These are phyloP conservation scores for Aristolochia contorta DNA, from an alignment of 164 flowering plant species.

Conservation along the genomic window DNA sequence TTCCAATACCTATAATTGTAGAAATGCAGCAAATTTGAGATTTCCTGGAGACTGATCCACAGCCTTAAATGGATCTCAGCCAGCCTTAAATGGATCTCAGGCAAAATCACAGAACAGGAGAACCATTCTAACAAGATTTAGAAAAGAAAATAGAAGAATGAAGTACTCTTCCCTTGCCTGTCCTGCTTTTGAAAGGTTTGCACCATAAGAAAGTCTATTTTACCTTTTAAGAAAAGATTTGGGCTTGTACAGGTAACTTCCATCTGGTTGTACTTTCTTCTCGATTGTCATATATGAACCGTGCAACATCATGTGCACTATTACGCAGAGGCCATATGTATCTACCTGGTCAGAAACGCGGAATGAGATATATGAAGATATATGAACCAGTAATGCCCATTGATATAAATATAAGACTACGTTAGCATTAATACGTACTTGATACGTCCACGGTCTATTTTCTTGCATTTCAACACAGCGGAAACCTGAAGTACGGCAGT, in stretches of 20 bases:
- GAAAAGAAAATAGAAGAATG: neutral
- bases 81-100: no score
- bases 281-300: constrained; percentile 59
- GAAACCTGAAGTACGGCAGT: constrained; percentile 84
- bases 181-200: neutral
- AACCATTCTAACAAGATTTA: neutral
- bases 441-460: constrained; percentile 75
- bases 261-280: constrained; percentile 51
- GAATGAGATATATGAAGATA: neutral
- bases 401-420: neutral
- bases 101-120: neutral
- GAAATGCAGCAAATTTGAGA: neutral
- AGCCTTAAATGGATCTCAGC: no score
- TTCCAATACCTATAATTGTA: constrained; percentile 64
- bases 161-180: no score
- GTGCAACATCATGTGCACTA: constrained; percentile 86
- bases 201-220: neutral
- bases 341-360: constrained; percentile 49
- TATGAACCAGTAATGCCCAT: neutral
- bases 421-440: constrained; percentile 30
- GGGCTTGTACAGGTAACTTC: constrained; percentile 46
- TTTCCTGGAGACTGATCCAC: no score
- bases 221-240: constrained; percentile 62
- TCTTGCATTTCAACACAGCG: constrained; percentile 88
- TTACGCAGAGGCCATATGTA: constrained; percentile 77